phyloP scores from a whole-genome alignment of 371 early-diverging fungal species.

The Lichtheimia ramosa region DNA sequence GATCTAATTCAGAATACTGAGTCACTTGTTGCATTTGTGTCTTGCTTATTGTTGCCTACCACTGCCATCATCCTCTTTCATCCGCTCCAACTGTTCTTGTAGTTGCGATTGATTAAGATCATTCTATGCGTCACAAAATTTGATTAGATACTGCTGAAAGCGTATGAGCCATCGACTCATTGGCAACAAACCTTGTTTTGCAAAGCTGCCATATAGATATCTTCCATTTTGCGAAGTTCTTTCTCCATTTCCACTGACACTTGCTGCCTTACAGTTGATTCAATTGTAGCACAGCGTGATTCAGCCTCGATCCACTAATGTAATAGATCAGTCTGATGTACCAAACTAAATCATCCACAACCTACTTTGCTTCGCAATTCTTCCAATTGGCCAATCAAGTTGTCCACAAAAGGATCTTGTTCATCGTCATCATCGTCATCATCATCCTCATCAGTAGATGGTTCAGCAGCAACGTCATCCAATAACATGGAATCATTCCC shows the following conservation, averaged over 20 bases:
- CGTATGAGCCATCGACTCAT: neutral
- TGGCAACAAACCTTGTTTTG: slow-evolving; percentile 32
- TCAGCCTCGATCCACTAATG: slow-evolving; percentile 56
- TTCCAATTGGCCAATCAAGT: slow-evolving; percentile 39
- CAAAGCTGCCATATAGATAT: slow-evolving; percentile 33
- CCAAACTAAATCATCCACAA: neutral
- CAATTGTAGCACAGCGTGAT: slow-evolving; percentile 51
- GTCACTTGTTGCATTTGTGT: neutral
- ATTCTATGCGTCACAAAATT: slow-evolving; percentile 5
- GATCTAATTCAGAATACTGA: neutral
- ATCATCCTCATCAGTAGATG: slow-evolving; percentile 22
- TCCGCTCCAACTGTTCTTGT: neutral
- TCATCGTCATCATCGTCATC: slow-evolving; percentile 38
- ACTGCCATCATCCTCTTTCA: slow-evolving; percentile 5
- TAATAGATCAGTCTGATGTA: neutral
- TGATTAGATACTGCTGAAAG: too few species aligned
- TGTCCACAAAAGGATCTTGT: slow-evolving; percentile 49
- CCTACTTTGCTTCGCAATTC: slow-evolving; percentile 46
- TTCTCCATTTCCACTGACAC: slow-evolving; percentile 47
- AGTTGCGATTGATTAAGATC: slow-evolving; percentile 19
- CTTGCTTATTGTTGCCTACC: neutral
- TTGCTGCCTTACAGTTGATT: slow-evolving; percentile 56
- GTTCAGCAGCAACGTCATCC: slow-evolving; percentile 1
- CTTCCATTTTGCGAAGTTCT: slow-evolving; percentile 44
- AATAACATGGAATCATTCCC: slow-evolving; percentile 2